Evolutionary conservation across 2,329 filamentous ascomycete species (phyloP), one percentile per base, ranked within the genome.

Genomic region (Teratosphaeria epicoccoides): DNA sequence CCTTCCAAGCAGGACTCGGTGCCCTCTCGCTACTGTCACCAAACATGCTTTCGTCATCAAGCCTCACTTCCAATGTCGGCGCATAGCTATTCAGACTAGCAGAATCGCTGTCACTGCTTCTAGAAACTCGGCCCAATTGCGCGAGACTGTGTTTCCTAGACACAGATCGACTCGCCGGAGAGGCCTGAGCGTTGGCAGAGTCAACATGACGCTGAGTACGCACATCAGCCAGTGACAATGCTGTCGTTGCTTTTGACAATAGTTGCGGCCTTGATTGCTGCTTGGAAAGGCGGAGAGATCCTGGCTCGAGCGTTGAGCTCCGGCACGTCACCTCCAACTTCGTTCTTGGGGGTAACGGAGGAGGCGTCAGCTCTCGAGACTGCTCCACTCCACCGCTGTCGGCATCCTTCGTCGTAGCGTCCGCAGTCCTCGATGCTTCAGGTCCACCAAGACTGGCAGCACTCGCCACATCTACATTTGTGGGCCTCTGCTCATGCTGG

Each of bases 1-100:
- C 70, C 57, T 78, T 78, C 80, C 86, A 87, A 3, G 85, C 83
- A 17, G 81, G 77, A 62, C 80, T 87, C 60, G 78, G 80, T 53
- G 76, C 77, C 58, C 80, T 63, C n/a, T 68, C 79, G 29, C 84
- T 69, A 23, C 87, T 82, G 43, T 88, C 86, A 10, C 82, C 82
- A 45, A 95, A 78, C 20, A 96, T 75, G 63, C 90, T 95, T 54
- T 89, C 89, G 24, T 87, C 79, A 58, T 96, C 89, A 3, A 82
- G 82, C 0, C 76, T 76, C 17, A 75, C 78, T 37, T 77, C 82
- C 70, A 76, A 71, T 5, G 78, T 84, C 0, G 83, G 82, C 26
- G 80, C 78, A 62, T 80, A 79, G 70, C 84, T 88, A 68, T 76
- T 76, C 52, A 87, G 66, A 63, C 84, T 88, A 57, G 79, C 79